Evolutionary conservation across 2,329 filamentous ascomycete genomes (phyloP), one percentile per base, ranked within the genome.

Genomic region (Diaporthe sp.): DNA sequence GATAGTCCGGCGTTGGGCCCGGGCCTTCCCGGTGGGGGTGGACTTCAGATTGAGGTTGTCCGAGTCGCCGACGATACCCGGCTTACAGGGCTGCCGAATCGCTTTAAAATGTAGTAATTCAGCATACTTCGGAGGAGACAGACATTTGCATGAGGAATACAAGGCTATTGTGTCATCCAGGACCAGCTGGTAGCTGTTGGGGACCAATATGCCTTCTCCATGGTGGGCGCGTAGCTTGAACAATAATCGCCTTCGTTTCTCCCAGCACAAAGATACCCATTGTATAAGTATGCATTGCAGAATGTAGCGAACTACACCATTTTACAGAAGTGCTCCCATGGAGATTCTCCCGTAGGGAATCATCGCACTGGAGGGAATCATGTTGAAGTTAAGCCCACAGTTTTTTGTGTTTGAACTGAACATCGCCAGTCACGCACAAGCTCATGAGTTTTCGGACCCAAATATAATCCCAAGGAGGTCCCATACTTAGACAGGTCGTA

Each of bases 21-120:
- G 64, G 64, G 54, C 64, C 64, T 40, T 68, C 47, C 64, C 47
- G 64, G 64, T 52, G 64, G 64, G 64, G 64, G 45, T 67, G 40
- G 60, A 50, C 60, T 30, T 50, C 28, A 15, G 45, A 67, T 28
- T 67, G 61, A 67, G 61, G 61, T 67, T 67, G 61, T 67, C 61
- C 61, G 61, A 25, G 45, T 30, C 64, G 61, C 64, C 64, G 64
- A 67, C 45, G 64, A n/a, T 67, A 67, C 64, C 64, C 64, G 64
- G 35, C 64, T 67, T 38, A 67, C 30, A 52, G 30, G 30, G 13
- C 13, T 19, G 33, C 64, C 33, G 45, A 40, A 35, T 28, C 8
- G 7, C 57, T 40, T 40, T 17, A 1, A 45, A 47, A 28, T 28
- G 19, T n/a, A 17, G n/a, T 12, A 3, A 3, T 28, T 38, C 22